phyloP scores from a whole-genome alignment of 768 basidiomycete species.

The Crassisporium funariophilum region DNA sequence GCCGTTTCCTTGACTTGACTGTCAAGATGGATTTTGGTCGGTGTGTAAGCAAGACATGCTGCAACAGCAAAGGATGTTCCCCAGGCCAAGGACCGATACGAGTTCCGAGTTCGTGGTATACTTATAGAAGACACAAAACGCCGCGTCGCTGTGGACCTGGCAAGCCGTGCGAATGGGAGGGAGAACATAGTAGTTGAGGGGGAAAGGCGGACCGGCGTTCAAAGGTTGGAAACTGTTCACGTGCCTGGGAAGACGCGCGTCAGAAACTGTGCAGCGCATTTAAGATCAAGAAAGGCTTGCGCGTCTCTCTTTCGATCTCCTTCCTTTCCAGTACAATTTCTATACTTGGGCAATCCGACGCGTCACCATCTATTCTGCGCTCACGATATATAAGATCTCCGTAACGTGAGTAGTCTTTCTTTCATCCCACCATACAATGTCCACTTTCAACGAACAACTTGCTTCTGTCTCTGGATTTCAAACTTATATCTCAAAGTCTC shows the following conservation, averaged over 20 bases:
- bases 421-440: neutral
- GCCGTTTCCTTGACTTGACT: slow-evolving; percentile 11
- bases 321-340: neutral
- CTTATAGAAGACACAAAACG: slow-evolving; percentile 18
- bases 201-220: slow-evolving; percentile 1
- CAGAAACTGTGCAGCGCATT: slow-evolving; percentile 1
- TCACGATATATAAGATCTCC: slow-evolving; percentile 10
- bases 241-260: slow-evolving; percentile 23
- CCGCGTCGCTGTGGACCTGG: slow-evolving; percentile 14
- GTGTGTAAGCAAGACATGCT: slow-evolving; percentile 19
- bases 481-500: slow-evolving; percentile 7
- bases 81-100: slow-evolving; percentile 27
- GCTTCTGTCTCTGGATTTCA: slow-evolving; percentile 7
- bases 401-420: neutral
- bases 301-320: slow-evolving; percentile 18
- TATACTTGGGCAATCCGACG: slow-evolving; percentile 23
- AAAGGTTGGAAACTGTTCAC: slow-evolving; percentile 13
- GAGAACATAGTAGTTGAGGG: slow-evolving; percentile 20
- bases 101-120: slow-evolving; percentile 13
- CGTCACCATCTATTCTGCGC: slow-evolving; percentile 19
- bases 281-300: slow-evolving; percentile 20
- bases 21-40: slow-evolving; percentile 47
- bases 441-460: slow-evolving; percentile 5
- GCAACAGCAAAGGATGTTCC: slow-evolving; percentile 33
- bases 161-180: slow-evolving; percentile 14